phyloP scores from a whole-genome alignment of 208 protist genomes.

The Acanthamoeba lugdunensis region DNA sequence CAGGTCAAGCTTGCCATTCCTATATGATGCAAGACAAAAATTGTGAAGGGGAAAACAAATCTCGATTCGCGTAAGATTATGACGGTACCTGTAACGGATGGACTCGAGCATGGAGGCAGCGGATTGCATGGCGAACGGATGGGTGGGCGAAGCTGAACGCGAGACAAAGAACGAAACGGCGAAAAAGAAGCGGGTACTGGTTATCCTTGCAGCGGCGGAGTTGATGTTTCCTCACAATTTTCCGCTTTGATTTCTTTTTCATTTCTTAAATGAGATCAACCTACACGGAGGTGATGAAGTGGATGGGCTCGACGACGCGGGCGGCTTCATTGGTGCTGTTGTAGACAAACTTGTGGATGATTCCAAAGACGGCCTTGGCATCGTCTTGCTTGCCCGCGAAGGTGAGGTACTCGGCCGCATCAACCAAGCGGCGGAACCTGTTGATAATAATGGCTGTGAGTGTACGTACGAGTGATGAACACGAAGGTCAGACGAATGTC shows the following conservation, averaged over 20 bases:
- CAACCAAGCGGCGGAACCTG: conserved; percentile 46
- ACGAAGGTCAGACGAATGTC: neutral
- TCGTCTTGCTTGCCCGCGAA: conserved; percentile 2
- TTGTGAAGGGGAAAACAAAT: neutral
- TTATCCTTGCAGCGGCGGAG: neutral
- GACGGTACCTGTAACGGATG: conserved; percentile 35
- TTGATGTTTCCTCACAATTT: neutral
- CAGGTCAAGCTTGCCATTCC: conserved; percentile 54
- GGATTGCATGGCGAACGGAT: conserved; percentile 39
- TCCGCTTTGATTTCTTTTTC: neutral
- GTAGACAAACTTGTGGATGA: conserved; percentile 62
- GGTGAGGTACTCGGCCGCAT: neutral
- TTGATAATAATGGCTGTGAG: neutral
- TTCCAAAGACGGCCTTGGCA: conserved; percentile 10
- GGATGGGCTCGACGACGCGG: neutral
- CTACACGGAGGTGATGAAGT: neutral
- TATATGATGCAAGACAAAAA: no score
- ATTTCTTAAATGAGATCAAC: neutral
- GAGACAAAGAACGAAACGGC: conserved; percentile 18
- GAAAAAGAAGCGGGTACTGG: neutral
- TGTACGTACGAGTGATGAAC: neutral
- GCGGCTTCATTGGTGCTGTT: neutral
- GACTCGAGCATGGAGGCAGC: conserved; percentile 59
- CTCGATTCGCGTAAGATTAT: no score
- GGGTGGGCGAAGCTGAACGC: neutral